phyloP scores from a whole-genome alignment of 768 basidiomycete genomes.

The Trametes cubensis region DNA sequence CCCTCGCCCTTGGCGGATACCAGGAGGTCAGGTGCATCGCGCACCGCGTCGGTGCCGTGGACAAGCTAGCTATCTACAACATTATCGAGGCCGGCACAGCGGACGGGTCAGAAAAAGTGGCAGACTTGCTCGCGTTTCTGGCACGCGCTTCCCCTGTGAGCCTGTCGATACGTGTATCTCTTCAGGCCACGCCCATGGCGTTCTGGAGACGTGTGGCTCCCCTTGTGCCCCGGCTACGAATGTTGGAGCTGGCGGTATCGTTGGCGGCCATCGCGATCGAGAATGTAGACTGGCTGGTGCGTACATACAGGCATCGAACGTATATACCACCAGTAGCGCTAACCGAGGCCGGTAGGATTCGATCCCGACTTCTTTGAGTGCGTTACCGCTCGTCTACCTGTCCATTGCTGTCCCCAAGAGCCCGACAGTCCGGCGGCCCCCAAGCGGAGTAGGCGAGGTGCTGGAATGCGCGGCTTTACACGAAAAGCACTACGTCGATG shows the following conservation, averaged over 20 bases:
- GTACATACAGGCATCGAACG: background rate
- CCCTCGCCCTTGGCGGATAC: background rate
- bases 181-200: background rate
- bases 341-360: background rate
- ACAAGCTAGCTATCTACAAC: background rate
- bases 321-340: background rate
- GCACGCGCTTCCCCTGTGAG: background rate
- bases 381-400: background rate
- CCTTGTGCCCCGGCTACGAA: background rate
- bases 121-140: background rate
- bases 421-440: background rate
- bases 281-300: slow-evolving; percentile 5
- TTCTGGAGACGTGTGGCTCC: background rate
- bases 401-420: background rate
- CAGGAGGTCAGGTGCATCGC: background rate
- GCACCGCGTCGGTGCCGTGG: background rate
- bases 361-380: background rate
- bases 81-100: background rate
- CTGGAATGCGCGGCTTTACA: too few species aligned
- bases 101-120: background rate
- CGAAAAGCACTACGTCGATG: background rate
- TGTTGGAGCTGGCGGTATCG: background rate
- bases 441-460: background rate
- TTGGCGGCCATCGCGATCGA: background rate
- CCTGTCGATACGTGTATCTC: background rate